A percentile compares a stretch with the other conserved stretches of the same genome.
Evolutionary conservation across 1,284 basidiomycete species (phyloP).

Genomic region (Moesziomyces antarcticus): DNA sequence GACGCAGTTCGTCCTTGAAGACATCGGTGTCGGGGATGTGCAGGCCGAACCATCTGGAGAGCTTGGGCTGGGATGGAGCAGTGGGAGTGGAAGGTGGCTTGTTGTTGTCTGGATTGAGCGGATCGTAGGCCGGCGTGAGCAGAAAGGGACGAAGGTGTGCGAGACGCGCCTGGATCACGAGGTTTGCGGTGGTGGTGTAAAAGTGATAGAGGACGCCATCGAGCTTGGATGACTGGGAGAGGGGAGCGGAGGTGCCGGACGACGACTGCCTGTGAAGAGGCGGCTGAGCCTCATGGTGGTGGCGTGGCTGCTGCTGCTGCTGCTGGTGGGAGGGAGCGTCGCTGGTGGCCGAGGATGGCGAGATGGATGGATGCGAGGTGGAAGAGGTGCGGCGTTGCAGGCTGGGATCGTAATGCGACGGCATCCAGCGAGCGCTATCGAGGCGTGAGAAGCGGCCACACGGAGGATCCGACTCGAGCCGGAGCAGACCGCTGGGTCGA

Average conservation of each 20-base stretch:
- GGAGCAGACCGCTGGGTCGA: no score
- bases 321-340: constrained; percentile 4
- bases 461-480: no score
- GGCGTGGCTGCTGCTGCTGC: constrained; percentile 4
- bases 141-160: constrained; percentile 40
- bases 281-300: constrained; percentile 14
- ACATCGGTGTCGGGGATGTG: constrained; percentile 66
- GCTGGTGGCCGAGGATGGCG: constrained; percentile 13
- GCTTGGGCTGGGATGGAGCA: constrained; percentile 17
- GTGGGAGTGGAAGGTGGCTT: constrained; percentile 1
- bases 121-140: neutral
- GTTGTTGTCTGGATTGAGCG: constrained; percentile 12
- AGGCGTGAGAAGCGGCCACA: no score
- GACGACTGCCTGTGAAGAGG: constrained; percentile 14
- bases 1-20: constrained; percentile 65
- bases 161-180: constrained; percentile 64
- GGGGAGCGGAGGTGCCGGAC: neutral
- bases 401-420: constrained; percentile 17
- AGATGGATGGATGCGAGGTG: constrained; percentile 16
- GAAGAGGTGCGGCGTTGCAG: constrained; percentile 20
- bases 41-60: constrained; percentile 66
- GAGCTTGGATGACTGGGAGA: constrained; percentile 41
- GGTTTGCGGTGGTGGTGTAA: constrained; percentile 66
- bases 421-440: constrained; percentile 20
- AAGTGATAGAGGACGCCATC: constrained; percentile 65